Evolutionary conservation across 2,329 filamentous ascomycete species (phyloP).

Genomic region (Teratosphaeria destructans): DNA sequence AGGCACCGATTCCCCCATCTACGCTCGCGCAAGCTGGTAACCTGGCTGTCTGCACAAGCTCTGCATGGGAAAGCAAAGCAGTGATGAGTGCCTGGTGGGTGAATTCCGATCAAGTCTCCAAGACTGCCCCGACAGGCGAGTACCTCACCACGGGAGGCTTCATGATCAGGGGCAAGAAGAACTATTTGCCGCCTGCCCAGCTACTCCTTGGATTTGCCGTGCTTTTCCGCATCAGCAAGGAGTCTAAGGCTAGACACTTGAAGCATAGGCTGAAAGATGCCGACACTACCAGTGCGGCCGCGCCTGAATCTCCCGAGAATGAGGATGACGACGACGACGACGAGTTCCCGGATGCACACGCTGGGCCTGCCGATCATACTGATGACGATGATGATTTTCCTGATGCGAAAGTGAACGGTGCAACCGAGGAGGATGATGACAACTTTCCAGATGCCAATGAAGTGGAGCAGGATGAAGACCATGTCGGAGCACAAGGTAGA

Average conservation of each 20-base stretch:
- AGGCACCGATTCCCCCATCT: conserved; percentile 81
- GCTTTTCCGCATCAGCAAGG: conserved; percentile 79
- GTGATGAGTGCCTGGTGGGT: conserved; percentile 97
- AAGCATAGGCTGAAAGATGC: conserved; percentile 55
- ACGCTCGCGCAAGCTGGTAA: conserved; percentile 85
- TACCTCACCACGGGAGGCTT: conserved; percentile 72
- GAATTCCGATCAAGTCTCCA: conserved; percentile 77
- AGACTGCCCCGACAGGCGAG: conserved; percentile 69
- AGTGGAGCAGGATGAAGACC: conserved; percentile 1
- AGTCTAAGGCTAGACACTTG: conserved; percentile 69
- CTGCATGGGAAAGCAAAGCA: conserved; percentile 92
- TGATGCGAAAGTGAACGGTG: conserved; percentile 10
- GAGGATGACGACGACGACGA: conserved; percentile 12
- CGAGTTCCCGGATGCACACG: conserved; percentile 13
- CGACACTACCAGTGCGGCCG: not conserved
- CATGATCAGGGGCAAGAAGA: conserved; percentile 75
- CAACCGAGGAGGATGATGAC: conserved; percentile 33
- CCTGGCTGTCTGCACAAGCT: conserved; percentile 72
- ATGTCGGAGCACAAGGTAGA: conserved; percentile 12
- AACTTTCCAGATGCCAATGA: not conserved
- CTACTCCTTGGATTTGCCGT: conserved; percentile 79
- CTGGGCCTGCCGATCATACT: conserved; percentile 6
- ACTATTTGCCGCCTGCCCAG: conserved; percentile 78
- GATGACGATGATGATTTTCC: conserved; percentile 17
- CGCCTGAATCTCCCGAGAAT: conserved; percentile 23